Base-by-base conservation (phyloP, 2,329 filamentous ascomycete species). In the Curvularia verruculosa region DNA sequence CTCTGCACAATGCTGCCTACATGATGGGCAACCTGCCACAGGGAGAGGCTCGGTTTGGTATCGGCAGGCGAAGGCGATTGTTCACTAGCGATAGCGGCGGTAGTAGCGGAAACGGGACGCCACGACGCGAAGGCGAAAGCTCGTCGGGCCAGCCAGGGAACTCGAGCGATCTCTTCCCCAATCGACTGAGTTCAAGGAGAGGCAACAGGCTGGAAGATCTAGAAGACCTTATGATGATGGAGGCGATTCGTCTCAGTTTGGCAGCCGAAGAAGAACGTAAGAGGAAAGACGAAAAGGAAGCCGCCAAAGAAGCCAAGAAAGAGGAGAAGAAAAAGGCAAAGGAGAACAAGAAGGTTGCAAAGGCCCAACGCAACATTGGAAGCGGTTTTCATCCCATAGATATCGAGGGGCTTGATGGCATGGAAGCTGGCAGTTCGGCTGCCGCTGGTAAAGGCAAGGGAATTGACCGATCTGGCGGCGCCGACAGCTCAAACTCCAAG, bases 151-250 rank as follows among this genome's bases (percentile, higher is more conserved):
- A 54, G 49, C 57, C 52, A 31, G 77, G 80, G 39, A 66, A 64
- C 54, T 65, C 72, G 54, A 71, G 53, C 50, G 78, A 78, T 55
- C 57, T 79, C 5, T 72, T 70, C 31, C 69, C 75, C 29, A 78
- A 75, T 13, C 76, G 83, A 7, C 74, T 77, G 18, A 84, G 82
- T 64, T 84, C 84, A 34, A 79, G 87, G 58, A 80, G 86, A 59
- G 84, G 77, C 54, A 84, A 72, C 47, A 64, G 91, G 28, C 86
- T 96, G 72, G 91, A 96, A 21, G 93, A 98, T 66, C 83, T 98
- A 0, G 95, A 99, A 74, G 94, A 96, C 47, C 90, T 99, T 81
- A 99, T 99, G 95, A 92, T 98, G 82, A 92, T 95, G 83, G 95
- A 99, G 75, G 95, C 95, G 0, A 96, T 99, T 46, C 84, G 95